A percentile compares a stretch with the other conserved stretches of the same genome.
Evolutionary conservation across 768 basidiomycete species (phyloP).

Genomic region (Hygrophorus pudorinus): DNA sequence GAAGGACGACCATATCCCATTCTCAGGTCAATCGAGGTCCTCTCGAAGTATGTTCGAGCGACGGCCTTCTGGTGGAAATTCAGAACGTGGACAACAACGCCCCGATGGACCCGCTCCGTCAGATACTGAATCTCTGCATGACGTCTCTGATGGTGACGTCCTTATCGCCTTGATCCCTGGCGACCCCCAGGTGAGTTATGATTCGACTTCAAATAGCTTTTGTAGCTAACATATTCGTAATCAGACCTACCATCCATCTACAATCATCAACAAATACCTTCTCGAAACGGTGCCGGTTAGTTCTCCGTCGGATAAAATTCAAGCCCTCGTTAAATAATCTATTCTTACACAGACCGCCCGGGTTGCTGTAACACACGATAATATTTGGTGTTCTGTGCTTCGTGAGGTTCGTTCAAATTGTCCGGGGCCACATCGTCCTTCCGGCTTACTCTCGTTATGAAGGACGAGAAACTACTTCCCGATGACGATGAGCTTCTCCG

Average conservation of each 20-base stretch:
- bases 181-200: neutral
- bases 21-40: neutral
- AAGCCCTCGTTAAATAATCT: neutral
- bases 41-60: neutral
- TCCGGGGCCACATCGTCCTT: no score
- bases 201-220: neutral
- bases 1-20: neutral
- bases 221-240: neutral
- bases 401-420: neutral
- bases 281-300: neutral
- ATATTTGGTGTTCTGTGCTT: neutral
- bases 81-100: neutral
- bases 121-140: neutral
- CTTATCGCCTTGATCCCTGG: neutral
- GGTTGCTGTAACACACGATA: neutral
- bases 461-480: no score
- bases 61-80: neutral
- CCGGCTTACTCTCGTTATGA: no score
- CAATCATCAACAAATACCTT: neutral
- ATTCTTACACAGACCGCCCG: neutral
- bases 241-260: constrained; percentile 2
- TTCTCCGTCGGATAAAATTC: neutral
- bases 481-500: no score
- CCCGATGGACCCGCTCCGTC: neutral
- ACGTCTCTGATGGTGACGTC: neutral